phyloP scores from a whole-genome alignment of 139 green algal species.

The Coelastrella sp. region DNA sequence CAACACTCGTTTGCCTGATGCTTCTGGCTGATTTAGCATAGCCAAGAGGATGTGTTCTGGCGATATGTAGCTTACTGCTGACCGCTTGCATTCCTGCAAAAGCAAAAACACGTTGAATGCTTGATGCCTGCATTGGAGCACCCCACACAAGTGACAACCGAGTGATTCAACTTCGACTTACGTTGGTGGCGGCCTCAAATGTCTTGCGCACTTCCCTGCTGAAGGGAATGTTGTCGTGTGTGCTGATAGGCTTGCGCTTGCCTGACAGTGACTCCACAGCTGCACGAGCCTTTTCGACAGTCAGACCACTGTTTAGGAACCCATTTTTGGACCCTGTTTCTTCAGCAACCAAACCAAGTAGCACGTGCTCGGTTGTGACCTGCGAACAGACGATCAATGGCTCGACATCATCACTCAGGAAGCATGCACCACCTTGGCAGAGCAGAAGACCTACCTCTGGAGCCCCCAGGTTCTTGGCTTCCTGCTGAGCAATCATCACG shows the following conservation, averaged over 20 bases:
- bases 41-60: slow-evolving; percentile 94
- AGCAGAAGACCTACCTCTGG: slow-evolving; percentile 62
- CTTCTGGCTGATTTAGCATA: slow-evolving; percentile 70
- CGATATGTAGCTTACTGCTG: slow-evolving; percentile 87
- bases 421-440: background rate
- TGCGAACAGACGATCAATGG: slow-evolving; percentile 50
- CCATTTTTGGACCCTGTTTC: slow-evolving; percentile 67
- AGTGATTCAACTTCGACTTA: slow-evolving; percentile 39
- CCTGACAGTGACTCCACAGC: slow-evolving; percentile 61
- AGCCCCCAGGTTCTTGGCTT: slow-evolving; percentile 70
- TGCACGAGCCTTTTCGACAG: slow-evolving; percentile 42
- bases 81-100: slow-evolving; percentile 79
- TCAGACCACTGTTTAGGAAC: slow-evolving; percentile 82
- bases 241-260: slow-evolving; percentile 49
- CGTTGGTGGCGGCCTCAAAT: slow-evolving; percentile 86
- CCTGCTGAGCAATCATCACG: slow-evolving; percentile 86
- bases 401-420: background rate
- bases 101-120: too few species aligned
- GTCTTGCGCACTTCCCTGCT: slow-evolving; percentile 76
- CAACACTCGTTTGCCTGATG: slow-evolving; percentile 55
- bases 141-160: background rate
- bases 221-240: slow-evolving; percentile 79
- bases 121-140: too few species aligned
- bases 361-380: slow-evolving; percentile 87
- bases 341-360: slow-evolving; percentile 91